Evolutionary conservation across 2,329 filamentous ascomycete species (phyloP), one percentile per base, ranked within the genome.

Genomic region (Biscogniauxia sp.): DNA sequence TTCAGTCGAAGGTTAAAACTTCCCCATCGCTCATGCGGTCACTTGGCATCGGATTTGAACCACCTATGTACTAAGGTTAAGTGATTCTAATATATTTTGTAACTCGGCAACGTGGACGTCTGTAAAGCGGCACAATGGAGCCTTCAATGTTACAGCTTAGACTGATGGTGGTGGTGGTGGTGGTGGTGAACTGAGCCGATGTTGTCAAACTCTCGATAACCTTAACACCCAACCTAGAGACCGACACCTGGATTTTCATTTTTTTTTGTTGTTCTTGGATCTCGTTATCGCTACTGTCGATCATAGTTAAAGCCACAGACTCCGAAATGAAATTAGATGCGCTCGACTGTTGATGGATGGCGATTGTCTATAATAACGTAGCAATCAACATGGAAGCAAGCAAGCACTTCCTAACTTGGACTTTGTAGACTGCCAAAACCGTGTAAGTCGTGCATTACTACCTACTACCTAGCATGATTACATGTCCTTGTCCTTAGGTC

Each of bases 341-440:
- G 37, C 4, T 17, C 13, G 5, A 45, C 37, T 15, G 37, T 45
- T 17, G 37, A 45, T 45, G 3, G 17, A 45, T 23, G 23, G 23
- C 2, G 23, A 5, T 23, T 23, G 23, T 23, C 23, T 5, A 23
- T 23, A 23, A 23, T 5, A 23, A 23, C 23, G 37, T 45, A 15
- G 37, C n/a, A n/a, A n/a, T n/a, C n/a, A n/a, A n/a, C n/a, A n/a
- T n/a, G n/a, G n/a, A n/a, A 45, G 37, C 37, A 45, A 45, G 37
- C 37, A 45, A 15, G 8, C 51, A 23, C 51, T n/a, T n/a, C n/a
- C n/a, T 53, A 57, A 26, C 26, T 20, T 20, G 49, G 53, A 50
- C 57, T 58, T 58, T 61, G 11, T 6, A 45, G n/a, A n/a, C 15
- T 45, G 37, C 37, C 37, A 45, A n/a, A 45, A 45, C n/a, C 11